These are phyloP conservation scores for Geotrichum fermentans DNA, from an alignment of 1,139 yeast genomes.

Conservation along the genomic window DNA sequence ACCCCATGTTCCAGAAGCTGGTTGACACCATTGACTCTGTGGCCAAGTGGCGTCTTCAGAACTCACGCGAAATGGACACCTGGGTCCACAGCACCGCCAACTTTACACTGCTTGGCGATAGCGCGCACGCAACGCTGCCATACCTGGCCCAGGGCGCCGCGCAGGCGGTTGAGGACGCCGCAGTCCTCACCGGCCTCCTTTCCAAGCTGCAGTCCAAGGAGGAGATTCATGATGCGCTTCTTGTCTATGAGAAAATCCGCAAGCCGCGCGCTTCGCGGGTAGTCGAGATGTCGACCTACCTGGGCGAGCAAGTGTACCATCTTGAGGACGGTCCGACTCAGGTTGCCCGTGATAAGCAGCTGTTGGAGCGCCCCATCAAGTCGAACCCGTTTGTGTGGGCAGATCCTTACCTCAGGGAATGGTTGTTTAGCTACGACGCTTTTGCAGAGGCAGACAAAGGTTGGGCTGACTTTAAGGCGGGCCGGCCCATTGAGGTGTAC, in stretches of 20 bases:
- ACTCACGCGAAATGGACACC: conserved; percentile 29
- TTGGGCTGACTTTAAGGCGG: conserved; percentile 5
- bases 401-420: conserved; percentile 33
- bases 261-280: conserved; percentile 35
- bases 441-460: conserved; percentile 26
- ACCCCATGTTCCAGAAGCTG: conserved; percentile 29
- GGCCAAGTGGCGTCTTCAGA: conserved; percentile 33
- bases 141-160: conserved; percentile 44
- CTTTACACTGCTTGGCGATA: conserved; percentile 37
- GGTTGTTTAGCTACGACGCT: conserved; percentile 35
- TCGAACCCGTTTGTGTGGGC: conserved; percentile 36
- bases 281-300: conserved; percentile 31
- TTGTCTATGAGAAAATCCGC: conserved; percentile 30
- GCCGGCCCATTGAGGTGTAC: conserved; percentile 2
- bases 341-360: conserved; percentile 34
- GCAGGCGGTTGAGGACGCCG: conserved; percentile 40
- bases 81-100: conserved; percentile 27
- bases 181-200: conserved; percentile 35
- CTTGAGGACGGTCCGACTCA: conserved; percentile 34
- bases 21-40: conserved; percentile 28
- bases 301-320: conserved; percentile 32
- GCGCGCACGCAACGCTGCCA: conserved; percentile 43
- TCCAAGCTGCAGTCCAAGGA: conserved; percentile 36
- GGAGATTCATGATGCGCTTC: conserved; percentile 21
- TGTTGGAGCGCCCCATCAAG: conserved; percentile 22